Conservation (phyloP, 441 rosid species). For the Populus hybrid region DNA sequence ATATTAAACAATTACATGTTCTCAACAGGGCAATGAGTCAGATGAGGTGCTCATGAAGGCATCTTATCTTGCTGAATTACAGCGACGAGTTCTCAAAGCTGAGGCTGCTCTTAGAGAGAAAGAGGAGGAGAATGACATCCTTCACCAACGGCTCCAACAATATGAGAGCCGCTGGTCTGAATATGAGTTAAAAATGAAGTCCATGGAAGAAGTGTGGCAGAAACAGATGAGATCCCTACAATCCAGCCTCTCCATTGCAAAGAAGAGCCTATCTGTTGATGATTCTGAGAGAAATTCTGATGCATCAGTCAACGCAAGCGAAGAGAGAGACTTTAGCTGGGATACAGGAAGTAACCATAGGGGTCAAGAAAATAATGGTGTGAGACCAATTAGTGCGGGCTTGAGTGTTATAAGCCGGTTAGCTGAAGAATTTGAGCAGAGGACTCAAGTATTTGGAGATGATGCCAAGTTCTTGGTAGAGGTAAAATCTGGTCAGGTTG, state of each 20-base stretch:
- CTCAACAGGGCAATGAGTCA: constrained; percentile 52
- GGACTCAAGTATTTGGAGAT: constrained; percentile 96
- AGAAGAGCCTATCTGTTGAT: constrained; percentile 88
- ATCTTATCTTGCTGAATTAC: constrained; percentile 83
- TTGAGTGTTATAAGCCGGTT: constrained; percentile 81
- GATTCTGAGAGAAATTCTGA: constrained; percentile 87
- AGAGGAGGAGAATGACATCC: constrained; percentile 96
- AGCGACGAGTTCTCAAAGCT: constrained; percentile 87
- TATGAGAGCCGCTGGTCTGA: constrained; percentile 98
- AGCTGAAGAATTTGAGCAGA: constrained; percentile 96
- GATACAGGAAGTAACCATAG: constrained; percentile 58
- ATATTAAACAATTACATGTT: constrained; percentile 7
- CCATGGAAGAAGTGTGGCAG: constrained; percentile 99
- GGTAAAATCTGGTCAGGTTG: constrained; percentile 95
- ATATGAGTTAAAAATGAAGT: constrained; percentile 93
- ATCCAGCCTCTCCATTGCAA: constrained; percentile 95
- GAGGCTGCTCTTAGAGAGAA: constrained; percentile 84
- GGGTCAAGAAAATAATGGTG: constrained; percentile 64
- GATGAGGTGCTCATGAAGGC: constrained; percentile 93
- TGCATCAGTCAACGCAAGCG: constrained; percentile 82
- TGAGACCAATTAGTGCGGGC: constrained; percentile 80
- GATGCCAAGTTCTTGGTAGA: constrained; percentile 97
- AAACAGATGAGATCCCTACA: constrained; percentile 98
- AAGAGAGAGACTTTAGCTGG: constrained; percentile 63
- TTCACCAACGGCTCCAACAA: constrained; percentile 90